Evolutionary conservation across 768 basidiomycete species (phyloP), one percentile per base, ranked within the genome.

Genomic region (Pleurotus citrinopileatus): DNA sequence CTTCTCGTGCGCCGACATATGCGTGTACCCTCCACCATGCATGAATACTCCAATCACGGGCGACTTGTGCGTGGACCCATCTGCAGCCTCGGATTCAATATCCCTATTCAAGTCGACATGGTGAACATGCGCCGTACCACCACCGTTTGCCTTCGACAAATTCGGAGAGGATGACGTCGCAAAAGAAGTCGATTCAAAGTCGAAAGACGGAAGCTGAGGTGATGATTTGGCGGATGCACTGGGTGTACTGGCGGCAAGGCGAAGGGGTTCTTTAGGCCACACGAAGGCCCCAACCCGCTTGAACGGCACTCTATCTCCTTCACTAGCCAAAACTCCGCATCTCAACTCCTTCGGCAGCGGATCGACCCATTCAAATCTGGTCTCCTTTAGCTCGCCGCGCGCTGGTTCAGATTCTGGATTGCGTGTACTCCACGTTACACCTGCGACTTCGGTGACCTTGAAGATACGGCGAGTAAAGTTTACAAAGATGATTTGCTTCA

Each of bases 21-120:
- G n/a, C n/a, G n/a, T n/a, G n/a, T n/a, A n/a, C n/a, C n/a, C n/a
- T 80, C 77, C 79, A 19, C 80, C 79, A 48, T 82, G 80, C 63
- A 80, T 69, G 64, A 77, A 81, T 13, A 81, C 68, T 2, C 78
- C 78, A 29, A 81, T 68, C 26, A 77, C 38, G 4, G 72, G 70
- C 17, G 61, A 27, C 26, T 40, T 38, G 17, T 59, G 53, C 28
- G 66, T 64, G 1, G 53, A 43, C 8, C 62, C 56, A 61, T 71
- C 75, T 4, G 77, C 76, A 78, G 78, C 80, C 12, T 78, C 64
- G 56, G 72, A 81, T 54, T n/a, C n/a, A n/a, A n/a, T n/a, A n/a
- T n/a, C n/a, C n/a, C n/a, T n/a, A n/a, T n/a, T n/a, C n/a, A n/a
- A n/a, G n/a, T n/a, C n/a, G n/a, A n/a, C n/a, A n/a, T n/a, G n/a